These are phyloP conservation scores for Xanthoconium purpureum DNA, from an alignment of 768 basidiomycete genomes.

Conservation along the genomic window DNA sequence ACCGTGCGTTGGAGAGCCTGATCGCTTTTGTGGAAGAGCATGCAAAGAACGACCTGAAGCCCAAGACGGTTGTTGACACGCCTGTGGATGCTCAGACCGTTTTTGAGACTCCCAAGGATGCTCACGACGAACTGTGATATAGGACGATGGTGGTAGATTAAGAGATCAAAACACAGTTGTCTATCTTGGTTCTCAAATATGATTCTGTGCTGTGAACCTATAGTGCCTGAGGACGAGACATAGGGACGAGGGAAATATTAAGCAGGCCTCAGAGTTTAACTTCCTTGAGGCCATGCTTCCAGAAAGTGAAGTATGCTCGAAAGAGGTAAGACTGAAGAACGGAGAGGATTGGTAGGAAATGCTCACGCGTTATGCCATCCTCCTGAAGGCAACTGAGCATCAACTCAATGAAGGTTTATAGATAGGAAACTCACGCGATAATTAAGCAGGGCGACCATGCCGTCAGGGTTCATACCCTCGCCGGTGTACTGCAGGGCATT, in stretches of 20 bases:
- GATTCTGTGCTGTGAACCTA: constrained; percentile 12
- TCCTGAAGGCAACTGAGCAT: constrained; percentile 40
- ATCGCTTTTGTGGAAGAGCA: constrained; percentile 80
- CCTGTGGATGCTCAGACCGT: constrained; percentile 22
- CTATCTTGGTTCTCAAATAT: constrained; percentile 22
- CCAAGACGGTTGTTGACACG: constrained; percentile 25
- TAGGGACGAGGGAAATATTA: constrained; percentile 7
- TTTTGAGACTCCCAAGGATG: constrained; percentile 26
- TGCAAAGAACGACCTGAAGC: constrained; percentile 68
- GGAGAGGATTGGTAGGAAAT: background rate
- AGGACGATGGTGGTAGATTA: constrained; percentile 11
- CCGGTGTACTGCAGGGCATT: constrained; percentile 55
- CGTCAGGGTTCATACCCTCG: constrained; percentile 78
- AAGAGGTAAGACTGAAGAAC: constrained; percentile 7
- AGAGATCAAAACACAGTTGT: constrained; percentile 15
- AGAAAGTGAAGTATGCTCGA: constrained; percentile 87
- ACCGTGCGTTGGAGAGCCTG: constrained; percentile 82
- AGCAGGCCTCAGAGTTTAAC: constrained; percentile 51
- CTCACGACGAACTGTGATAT: constrained; percentile 31
- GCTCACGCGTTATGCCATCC: constrained; percentile 81
- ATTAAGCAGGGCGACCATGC: constrained; percentile 93
- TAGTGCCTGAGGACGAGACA: background rate
- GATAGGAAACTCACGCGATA: constrained; percentile 61
- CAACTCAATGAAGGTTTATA: background rate
- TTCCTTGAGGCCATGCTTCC: constrained; percentile 91